phyloP scores from a whole-genome alignment of 192 early-diverging fungal genomes.

The Dissophora ornata region DNA sequence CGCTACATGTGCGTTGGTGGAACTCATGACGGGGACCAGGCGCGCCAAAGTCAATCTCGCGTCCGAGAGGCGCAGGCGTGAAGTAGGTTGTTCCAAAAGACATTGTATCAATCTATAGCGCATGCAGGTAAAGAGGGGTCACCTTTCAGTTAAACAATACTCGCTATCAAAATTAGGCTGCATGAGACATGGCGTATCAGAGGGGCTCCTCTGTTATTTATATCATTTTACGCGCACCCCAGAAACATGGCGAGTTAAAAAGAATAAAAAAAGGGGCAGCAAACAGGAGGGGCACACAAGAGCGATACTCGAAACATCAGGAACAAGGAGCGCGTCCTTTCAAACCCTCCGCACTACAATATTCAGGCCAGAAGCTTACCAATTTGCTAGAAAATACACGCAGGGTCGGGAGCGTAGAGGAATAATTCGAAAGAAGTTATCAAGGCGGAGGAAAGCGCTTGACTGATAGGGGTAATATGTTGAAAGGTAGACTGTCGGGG shows the following conservation, averaged over 20 bases:
- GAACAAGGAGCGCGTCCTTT: no score
- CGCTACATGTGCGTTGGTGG: constrained; percentile 31
- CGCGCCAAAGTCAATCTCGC: constrained; percentile 20
- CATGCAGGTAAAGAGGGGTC: constrained; percentile 2
- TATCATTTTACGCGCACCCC: background rate
- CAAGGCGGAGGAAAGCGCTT: no score
- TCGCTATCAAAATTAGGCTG: background rate
- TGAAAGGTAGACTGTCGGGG: no score
- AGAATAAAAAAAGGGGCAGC: background rate
- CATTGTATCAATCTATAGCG: constrained; percentile 10
- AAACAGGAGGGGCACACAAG: no score
- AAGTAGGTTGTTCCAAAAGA: constrained; percentile 47
- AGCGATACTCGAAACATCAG: no score
- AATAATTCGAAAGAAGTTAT: no score
- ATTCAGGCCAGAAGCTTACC: no score
- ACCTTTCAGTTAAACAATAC: no score
- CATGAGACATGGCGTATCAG: constrained; percentile 9
- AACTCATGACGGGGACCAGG: constrained; percentile 14
- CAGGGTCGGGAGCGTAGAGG: no score
- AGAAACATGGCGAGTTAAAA: background rate
- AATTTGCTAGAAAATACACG: no score
- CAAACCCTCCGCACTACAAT: no score
- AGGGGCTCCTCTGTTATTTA: background rate
- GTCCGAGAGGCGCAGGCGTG: constrained; percentile 30
- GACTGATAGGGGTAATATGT: no score